Evolutionary conservation across 257 asterid genomes (phyloP), one percentile per base, ranked within the genome.

Genomic region (Solanum ossicruentum): DNA sequence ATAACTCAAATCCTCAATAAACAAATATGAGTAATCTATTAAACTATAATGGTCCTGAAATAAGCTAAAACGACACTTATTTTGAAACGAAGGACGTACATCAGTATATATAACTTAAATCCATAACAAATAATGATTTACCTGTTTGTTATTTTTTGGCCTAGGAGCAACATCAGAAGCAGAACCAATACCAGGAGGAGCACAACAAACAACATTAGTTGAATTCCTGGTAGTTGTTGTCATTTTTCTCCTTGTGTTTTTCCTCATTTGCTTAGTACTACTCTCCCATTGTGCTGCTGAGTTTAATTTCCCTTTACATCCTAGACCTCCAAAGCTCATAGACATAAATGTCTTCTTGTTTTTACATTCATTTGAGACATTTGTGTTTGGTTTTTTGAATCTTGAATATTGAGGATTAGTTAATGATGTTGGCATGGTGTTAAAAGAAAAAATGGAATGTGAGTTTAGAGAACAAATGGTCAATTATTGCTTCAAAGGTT

Each of bases 111-210:
- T 28, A 65, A 65, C 1, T 28, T 13, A 28, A 65, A 65, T 65
- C 72, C n/a, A 32, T 4, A 36, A 36, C 6, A 36, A 36, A 36
- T 4, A 58, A 58, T 36, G 1, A 36, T 45, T 60, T 87, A 87
- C 91, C 90, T 85, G 86, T 67, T 88, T 86, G 18, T 86, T 94
- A 66, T 85, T 85, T 85, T 87, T 89, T 52, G 84, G 57, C 71
- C 84, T 77, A 4, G 94, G 90, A 69, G 87, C 90, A 86, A 92
- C 89, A 88, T 93, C 93, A 26, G 90, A 91, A 52, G 87, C 88
- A 86, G 90, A 91, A 56, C 92, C 92, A 21, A 93, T 88, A 23
- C 95, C 93, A 17, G 97, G 93, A 84, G 95, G 95, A 54, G 93
- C 86, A 65, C 95, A 93, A 70, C 94, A 93, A 51, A 91, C 93